Conservation (phyloP, 306 rosid genomes). For the Spatholobus suberectus region DNA sequence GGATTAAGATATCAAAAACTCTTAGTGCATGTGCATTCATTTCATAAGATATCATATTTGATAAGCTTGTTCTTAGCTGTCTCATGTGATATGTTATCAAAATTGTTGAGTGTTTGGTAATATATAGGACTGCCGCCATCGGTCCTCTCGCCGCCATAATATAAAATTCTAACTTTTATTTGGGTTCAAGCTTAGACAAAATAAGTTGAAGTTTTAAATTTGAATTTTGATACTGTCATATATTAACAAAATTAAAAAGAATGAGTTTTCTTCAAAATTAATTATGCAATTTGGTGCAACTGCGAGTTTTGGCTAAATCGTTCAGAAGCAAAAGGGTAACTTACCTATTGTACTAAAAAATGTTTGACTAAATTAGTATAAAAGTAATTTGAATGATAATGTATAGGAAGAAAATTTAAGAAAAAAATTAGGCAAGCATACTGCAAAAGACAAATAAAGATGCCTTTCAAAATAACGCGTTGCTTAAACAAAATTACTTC, state of each 20-base stretch:
- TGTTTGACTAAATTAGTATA: neutral
- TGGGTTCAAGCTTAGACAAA: neutral
- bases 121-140: neutral
- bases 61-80: constrained; percentile 1
- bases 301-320: neutral
- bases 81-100: constrained; percentile 28
- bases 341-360: neutral
- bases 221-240: neutral
- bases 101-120: neutral
- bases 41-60: neutral
- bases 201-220: neutral
- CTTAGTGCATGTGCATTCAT: neutral
- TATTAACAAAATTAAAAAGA: too few species aligned
- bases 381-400: neutral
- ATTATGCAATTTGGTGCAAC: neutral
- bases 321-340: neutral
- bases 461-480: neutral
- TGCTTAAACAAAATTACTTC: too few species aligned
- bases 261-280: neutral
- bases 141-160: neutral
- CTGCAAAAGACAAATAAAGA: neutral
- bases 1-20: neutral
- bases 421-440: neutral
- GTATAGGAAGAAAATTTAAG: neutral
- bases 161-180: neutral